phyloP scores from a whole-genome alignment of 1,139 yeast species.

The Scheffersomyces quercinus region DNA sequence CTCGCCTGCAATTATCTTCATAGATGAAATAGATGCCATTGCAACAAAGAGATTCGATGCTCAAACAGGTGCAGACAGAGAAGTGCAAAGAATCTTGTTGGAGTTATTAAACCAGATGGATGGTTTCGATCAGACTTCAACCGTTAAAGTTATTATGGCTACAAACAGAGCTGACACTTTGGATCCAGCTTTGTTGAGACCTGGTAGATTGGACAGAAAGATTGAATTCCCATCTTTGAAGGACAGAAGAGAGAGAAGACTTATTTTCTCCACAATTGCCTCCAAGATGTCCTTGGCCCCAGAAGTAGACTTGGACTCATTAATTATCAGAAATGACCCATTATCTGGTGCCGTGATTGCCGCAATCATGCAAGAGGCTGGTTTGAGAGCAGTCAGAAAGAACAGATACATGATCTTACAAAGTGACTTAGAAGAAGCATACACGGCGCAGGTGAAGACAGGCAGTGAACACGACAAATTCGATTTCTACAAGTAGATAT shows the following conservation, averaged over 20 bases:
- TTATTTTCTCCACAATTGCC: constrained; percentile 95
- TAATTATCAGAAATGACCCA: constrained; percentile 94
- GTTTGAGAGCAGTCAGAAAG: constrained; percentile 96
- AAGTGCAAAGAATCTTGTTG: constrained; percentile 95
- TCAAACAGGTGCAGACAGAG: constrained; percentile 99
- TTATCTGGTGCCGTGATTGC: constrained; percentile 97
- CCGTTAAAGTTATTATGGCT: constrained; percentile 98
- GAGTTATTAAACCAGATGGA: constrained; percentile 98
- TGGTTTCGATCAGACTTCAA: constrained; percentile 94
- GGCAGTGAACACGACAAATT: constrained; percentile 95
- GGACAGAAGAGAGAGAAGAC: constrained; percentile 96
- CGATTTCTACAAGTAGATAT: constrained; percentile 82
- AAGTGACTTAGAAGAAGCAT: constrained; percentile 96
- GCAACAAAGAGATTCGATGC: constrained; percentile 99
- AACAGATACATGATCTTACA: constrained; percentile 95
- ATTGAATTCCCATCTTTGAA: constrained; percentile 95
- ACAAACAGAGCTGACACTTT: constrained; percentile 97
- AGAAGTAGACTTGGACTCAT: constrained; percentile 92
- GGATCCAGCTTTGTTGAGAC: constrained; percentile 96
- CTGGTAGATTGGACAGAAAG: constrained; percentile 97
- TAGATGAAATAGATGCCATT: constrained; percentile 88
- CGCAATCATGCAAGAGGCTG: constrained; percentile 99
- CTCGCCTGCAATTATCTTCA: constrained; percentile 93
- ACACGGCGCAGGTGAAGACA: constrained; percentile 92
- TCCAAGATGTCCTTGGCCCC: constrained; percentile 97